Base-by-base conservation (phyloP, 2,329 filamentous ascomycete species). In the Nigrospora osmanthi region DNA sequence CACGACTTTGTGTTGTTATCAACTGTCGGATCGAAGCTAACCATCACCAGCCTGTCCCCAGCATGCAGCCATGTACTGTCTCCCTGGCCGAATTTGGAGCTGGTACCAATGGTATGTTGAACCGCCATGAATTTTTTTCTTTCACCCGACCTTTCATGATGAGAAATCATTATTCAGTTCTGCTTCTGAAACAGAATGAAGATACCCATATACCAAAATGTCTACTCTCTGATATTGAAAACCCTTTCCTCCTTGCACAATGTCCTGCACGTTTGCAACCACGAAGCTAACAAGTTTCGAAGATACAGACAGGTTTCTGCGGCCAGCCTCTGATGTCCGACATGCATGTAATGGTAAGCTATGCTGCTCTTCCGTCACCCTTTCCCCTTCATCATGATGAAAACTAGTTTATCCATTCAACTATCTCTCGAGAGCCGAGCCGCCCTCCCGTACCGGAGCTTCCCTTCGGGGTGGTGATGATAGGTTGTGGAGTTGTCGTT, bases 351-450 rank as follows among this genome's bases (percentile, higher is more conserved):
- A n/a, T 16, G 37, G 43, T 45, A 45, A 40, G 43, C 37, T 4
- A 14, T 15, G n/a, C 37, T 17, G 6, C 36, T 14, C 15, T 32
- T 32, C 49, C 51, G 44, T 30, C 11, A 30, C 28, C 23, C 32
- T 13, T 37, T 32, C 40, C 47, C 31, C 33, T 49, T 43, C 23
- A 28, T 60, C 53, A 67, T 78, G 76, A 80, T 80, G 76, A 80
- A 68, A 72, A 73, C 62, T 10, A 81, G 81, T 80, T 80, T 82
- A 85, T 85, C 81, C 81, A 85, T 85, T 85, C 81, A 76, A 83
- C 79, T 75, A 85, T 72, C 64, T 74, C 75, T 72, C 75, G 66
- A 49, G 69, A 63, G 71, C 82, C 83, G 72, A 85, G 81, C 78
- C 76, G 80, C 78, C 70, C 85, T 87, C 75, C 78, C 83, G 65